Percentiles rank a stretch among this genome's conserved stretches.
Conservation (phyloP, 805 yeast genomes). For the Jamesozyma piceae region DNA sequence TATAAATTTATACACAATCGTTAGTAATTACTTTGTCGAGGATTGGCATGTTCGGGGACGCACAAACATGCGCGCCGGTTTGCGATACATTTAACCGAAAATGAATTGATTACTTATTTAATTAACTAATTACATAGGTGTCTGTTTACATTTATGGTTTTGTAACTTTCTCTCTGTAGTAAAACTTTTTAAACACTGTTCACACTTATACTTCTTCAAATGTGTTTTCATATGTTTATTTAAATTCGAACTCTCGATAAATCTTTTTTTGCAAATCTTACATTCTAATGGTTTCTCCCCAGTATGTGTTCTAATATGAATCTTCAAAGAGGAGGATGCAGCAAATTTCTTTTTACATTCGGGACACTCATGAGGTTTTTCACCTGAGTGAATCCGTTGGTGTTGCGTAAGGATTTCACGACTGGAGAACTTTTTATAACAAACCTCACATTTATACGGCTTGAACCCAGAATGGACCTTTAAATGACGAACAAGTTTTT, state of each 20-base stretch:
- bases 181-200: slow-evolving; percentile 44
- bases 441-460: slow-evolving; percentile 64
- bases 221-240: slow-evolving; percentile 84
- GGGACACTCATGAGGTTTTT: slow-evolving; percentile 70
- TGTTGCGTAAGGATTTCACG: slow-evolving; percentile 75
- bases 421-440: slow-evolving; percentile 67
- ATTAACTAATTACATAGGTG: too few relatives aligned
- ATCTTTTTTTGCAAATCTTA: slow-evolving; percentile 72
- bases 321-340: slow-evolving; percentile 70
- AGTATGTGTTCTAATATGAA: slow-evolving; percentile 78
- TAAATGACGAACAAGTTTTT: slow-evolving; percentile 75
- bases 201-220: slow-evolving; percentile 43
- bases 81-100: too few relatives aligned
- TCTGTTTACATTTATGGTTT: not conserved
- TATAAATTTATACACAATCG: too few relatives aligned
- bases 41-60: too few relatives aligned
- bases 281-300: slow-evolving; percentile 84
- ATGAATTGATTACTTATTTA: too few relatives aligned
- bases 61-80: too few relatives aligned
- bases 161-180: slow-evolving; percentile 34
- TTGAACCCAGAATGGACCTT: slow-evolving; percentile 80
- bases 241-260: slow-evolving; percentile 82
- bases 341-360: slow-evolving; percentile 72
- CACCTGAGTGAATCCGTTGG: slow-evolving; percentile 78
- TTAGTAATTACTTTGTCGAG: too few relatives aligned